Percentiles rank a stretch among this genome's conserved stretches.
These are phyloP conservation scores for Selaginella tamariscina DNA, from an alignment of 75 land plant species.

Conservation along the genomic window DNA sequence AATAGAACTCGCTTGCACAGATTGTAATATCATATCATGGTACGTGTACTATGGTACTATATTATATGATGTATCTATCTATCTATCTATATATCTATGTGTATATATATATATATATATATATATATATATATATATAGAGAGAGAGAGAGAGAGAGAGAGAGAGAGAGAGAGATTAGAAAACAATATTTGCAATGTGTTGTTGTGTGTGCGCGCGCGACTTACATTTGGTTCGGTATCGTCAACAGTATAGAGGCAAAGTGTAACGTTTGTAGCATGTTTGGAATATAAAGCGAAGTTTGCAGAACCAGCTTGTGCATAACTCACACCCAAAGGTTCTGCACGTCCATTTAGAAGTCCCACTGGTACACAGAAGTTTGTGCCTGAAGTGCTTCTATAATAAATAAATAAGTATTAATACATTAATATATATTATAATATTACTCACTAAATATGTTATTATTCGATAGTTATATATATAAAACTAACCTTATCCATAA, in stretches of 20 bases:
- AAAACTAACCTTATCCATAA: slow-evolving; percentile 26
- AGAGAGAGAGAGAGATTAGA: too few relatives aligned
- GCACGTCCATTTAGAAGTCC: slow-evolving; percentile 53
- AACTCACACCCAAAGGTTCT: slow-evolving; percentile 50
- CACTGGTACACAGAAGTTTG: slow-evolving; percentile 59
- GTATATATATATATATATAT: too few relatives aligned
- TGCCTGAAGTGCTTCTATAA: slow-evolving; percentile 38
- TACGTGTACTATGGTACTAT: too few relatives aligned
- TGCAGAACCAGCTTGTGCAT: slow-evolving; percentile 25
- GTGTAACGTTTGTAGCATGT: slow-evolving; percentile 52
- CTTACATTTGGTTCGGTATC: slow-evolving; percentile 42
- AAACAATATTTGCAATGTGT: neutral
- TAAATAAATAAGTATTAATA: too few relatives aligned
- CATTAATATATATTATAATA: too few relatives aligned
- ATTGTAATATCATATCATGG: too few relatives aligned
- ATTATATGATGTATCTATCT: neutral
- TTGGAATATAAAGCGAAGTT: slow-evolving; percentile 75
- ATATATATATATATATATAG: too few relatives aligned
- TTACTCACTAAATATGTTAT: too few relatives aligned
- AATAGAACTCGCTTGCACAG: neutral
- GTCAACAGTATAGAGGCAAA: slow-evolving; percentile 55
- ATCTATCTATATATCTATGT: too few relatives aligned
- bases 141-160: too few relatives aligned
- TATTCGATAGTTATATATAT: neutral
- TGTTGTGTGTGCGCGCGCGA: too few relatives aligned